A percentile compares a stretch with the other conserved stretches of the same genome.
phyloP scores from a whole-genome alignment of 495 filamentous ascomycete species.

The Annulohypoxylon maeteangense region DNA sequence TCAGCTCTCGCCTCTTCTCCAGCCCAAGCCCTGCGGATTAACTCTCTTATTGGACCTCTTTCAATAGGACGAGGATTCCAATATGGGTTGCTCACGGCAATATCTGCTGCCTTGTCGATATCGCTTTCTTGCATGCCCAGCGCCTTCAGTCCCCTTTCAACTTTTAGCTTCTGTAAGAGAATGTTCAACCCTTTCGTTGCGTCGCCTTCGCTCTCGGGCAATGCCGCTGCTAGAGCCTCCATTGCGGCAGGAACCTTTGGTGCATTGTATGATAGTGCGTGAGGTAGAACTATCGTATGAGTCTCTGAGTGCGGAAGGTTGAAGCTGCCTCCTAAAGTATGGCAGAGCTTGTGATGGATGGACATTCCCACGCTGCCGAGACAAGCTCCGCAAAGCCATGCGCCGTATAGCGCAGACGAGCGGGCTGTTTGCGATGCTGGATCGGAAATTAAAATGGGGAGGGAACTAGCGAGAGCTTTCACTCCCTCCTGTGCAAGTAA shows the following conservation, averaged over 20 bases:
- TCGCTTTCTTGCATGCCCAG: slow-evolving; percentile 74
- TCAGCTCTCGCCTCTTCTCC: slow-evolving; percentile 71
- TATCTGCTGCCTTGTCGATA: slow-evolving; percentile 72
- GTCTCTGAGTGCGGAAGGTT: slow-evolving; percentile 77
- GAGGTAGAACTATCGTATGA: slow-evolving; percentile 73
- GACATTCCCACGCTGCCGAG: slow-evolving; percentile 75
- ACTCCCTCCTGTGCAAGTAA: slow-evolving; percentile 68
- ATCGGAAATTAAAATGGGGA: slow-evolving; percentile 66
- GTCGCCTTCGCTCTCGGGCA: slow-evolving; percentile 67
- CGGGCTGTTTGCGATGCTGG: slow-evolving; percentile 62
- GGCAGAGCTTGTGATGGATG: slow-evolving; percentile 77
- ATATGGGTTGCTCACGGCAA: slow-evolving; percentile 72
- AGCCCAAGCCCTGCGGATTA: slow-evolving; percentile 73
- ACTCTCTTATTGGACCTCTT: slow-evolving; percentile 66
- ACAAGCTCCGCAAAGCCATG: slow-evolving; percentile 73
- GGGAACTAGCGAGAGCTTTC: slow-evolving; percentile 62
- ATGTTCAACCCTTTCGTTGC: slow-evolving; percentile 71
- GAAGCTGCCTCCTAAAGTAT: slow-evolving; percentile 74
- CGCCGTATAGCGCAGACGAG: slow-evolving; percentile 70
- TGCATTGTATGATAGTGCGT: slow-evolving; percentile 75
- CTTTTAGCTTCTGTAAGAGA: slow-evolving; percentile 65
- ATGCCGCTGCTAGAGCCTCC: slow-evolving; percentile 64
- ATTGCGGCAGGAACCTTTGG: slow-evolving; percentile 69
- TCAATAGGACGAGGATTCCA: slow-evolving; percentile 71
- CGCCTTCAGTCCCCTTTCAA: slow-evolving; percentile 66